Evolutionary conservation across 2,329 filamentous ascomycete species (phyloP), one percentile per base, ranked within the genome.

Genomic region (Colletotrichum graminicola): DNA sequence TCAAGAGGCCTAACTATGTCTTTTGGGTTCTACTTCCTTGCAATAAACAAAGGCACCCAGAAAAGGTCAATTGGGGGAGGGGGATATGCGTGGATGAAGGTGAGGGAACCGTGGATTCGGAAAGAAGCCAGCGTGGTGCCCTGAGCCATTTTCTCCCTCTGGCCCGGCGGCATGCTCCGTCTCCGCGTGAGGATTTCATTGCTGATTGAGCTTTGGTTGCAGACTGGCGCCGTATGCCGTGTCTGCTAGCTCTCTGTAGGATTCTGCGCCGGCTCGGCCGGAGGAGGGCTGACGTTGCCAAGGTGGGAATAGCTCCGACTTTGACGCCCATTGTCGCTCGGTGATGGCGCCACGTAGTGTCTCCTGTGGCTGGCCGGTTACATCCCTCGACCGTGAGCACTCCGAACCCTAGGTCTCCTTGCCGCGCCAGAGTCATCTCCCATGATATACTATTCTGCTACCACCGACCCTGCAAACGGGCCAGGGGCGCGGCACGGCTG

Each of bases 261-360:
- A 23, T n/a, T 41, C 18, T 39, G n/a, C 59, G 36, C 8, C 11
- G 21, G 14, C 43, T 21, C 55, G 12, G 34, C 57, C 43, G 34
- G 41, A 21, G 36, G 26, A 29, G 43, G 32, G 7, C 3, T 6
- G 45, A 16, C 54, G 2, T 43, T 43, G 32, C 61, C 45, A 18
- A 18, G 45, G 65, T 54, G 21, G 56, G 66, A 47, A 66, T 66
- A 54, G 62, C 45, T 4, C 43, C 54, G 36, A 14, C 54, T 11
- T 16, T n/a, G 36, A 62, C 36, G 61, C 36, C 29, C 41, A 47
- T 47, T 26, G 0, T 54, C 61, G 52, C 6, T 16, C 23, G 55
- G 11, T 21, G 55, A 49, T 67, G 67, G 67, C 62, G 51, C 59
- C 5, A 5, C 32, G 34, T n/a, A 10, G 32, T 66, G 55, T 67